Evolutionary conservation across 257 asterid species (phyloP).

Genomic region (Nicotiana undulata): DNA sequence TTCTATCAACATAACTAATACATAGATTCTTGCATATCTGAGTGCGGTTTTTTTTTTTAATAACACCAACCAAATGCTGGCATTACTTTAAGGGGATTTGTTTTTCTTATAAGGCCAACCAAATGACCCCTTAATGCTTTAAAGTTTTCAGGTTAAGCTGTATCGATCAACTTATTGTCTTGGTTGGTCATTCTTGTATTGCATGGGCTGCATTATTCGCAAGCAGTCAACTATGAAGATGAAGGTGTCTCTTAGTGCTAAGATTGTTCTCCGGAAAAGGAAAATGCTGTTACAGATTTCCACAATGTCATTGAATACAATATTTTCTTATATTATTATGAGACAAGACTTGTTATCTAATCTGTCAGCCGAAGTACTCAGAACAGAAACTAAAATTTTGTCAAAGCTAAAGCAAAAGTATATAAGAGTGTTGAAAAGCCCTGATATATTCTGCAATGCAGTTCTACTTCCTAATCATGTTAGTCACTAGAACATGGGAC

Average conservation of each 20-base stretch:
- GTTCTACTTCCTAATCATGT: neutral
- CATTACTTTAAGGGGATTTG: neutral
- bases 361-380: neutral
- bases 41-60: neutral
- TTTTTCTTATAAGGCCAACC: neutral
- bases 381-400: neutral
- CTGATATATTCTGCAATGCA: neutral
- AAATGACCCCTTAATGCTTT: neutral
- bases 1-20: neutral
- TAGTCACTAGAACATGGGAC: neutral
- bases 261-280: neutral
- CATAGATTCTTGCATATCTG: neutral
- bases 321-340: neutral
- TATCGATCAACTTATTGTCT: neutral
- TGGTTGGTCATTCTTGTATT: neutral
- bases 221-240: neutral
- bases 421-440: neutral
- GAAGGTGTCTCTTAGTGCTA: neutral
- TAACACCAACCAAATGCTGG: neutral
- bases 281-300: neutral
- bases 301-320: neutral
- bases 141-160: neutral
- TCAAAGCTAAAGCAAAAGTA: neutral
- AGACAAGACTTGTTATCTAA: neutral
- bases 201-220: neutral